Evolutionary conservation across 2,329 filamentous ascomycete species (phyloP), one percentile per base, ranked within the genome.

Genomic region (Beauveria sp.): DNA sequence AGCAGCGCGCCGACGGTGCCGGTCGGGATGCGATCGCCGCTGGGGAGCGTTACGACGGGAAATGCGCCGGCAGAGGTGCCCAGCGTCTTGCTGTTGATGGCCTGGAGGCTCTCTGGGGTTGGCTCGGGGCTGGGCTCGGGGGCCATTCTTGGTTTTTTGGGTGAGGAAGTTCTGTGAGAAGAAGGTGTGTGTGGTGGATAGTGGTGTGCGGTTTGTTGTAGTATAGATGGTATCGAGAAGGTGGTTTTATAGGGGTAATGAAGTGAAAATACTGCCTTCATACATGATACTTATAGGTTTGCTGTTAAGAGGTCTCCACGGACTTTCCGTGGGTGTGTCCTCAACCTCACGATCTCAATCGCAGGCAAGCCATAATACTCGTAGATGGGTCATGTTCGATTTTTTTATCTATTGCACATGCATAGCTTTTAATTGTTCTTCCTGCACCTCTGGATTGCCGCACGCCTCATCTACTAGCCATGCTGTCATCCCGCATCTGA

Each of bases 21-120:
- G 2, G 63, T 64, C 14, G 62, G 63, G 5, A 64, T 26, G 37
- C 55, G 59, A 5, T 64, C 52, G 55, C 63, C 62, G 52, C 55
- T 61, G 16, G 61, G 62, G 5, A 64, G 63, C n/a, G 57, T 61
- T 5, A 63, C 63, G 43, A 64, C 50, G 20, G 63, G 63, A 22
- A 64, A 64, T 4, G 63, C 50, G 40, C 44, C 40, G 28, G 62
- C 58, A 2, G 37, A 37, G 10, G 55, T 61, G 24, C 61, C 61
- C 12, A 64, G 28, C 18, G 63, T 63, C 40, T 52, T 54, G 59
- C 62, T 64, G 55, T 64, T 64, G 51, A 64, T 62, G 47, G 57
- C 47, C 52, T 62, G 57, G 3, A 63, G 51, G 51, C 50, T 44
- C 24, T 52, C 34, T 50, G 16, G 22, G 24, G 20, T 10, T 41